These are phyloP conservation scores for Neofusicoccum umdonicola DNA, from an alignment of 2,329 filamentous ascomycete genomes.

Conservation along the genomic window DNA sequence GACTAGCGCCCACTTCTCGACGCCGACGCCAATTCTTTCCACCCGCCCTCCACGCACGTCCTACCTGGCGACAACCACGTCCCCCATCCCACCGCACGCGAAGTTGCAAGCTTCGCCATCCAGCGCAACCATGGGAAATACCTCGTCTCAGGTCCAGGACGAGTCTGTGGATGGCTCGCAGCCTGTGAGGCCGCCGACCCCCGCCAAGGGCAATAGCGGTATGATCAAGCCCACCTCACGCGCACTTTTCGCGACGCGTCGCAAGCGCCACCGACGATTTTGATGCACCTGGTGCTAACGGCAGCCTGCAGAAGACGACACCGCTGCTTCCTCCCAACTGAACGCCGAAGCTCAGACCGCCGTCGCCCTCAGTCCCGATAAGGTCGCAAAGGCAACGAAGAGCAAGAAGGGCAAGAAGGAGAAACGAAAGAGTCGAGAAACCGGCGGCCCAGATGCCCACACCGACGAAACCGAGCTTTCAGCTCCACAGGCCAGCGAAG, in stretches of 20 bases:
- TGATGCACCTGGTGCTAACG: background rate
- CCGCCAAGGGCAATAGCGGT: background rate
- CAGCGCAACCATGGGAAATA: conserved; percentile 10
- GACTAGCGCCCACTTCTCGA: conserved; percentile 2
- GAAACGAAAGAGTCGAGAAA: background rate
- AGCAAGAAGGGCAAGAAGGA: conserved; percentile 13
- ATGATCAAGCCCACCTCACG: background rate
- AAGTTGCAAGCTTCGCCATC: conserved; percentile 1
- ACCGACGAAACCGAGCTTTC: background rate
- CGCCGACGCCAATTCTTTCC: conserved; percentile 6
- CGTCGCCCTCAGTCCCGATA: background rate
- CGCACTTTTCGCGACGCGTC: conserved; percentile 14
- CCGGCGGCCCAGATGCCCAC: background rate
- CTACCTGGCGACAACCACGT: conserved; percentile 11
- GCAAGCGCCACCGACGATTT: conserved; percentile 3
- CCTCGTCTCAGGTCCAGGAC: conserved; percentile 9
- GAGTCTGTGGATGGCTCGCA: background rate
- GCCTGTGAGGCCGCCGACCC: background rate
- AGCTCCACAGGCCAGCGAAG: background rate
- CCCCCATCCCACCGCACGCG: background rate
- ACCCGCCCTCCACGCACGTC: background rate
- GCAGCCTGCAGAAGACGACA: conserved; percentile 16
- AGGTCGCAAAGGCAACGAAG: background rate
- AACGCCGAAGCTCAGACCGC: background rate
- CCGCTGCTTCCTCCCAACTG: conserved; percentile 18